These are phyloP conservation scores for Jaapia argillacea DNA, from an alignment of 768 basidiomycete genomes.

Conservation along the genomic window DNA sequence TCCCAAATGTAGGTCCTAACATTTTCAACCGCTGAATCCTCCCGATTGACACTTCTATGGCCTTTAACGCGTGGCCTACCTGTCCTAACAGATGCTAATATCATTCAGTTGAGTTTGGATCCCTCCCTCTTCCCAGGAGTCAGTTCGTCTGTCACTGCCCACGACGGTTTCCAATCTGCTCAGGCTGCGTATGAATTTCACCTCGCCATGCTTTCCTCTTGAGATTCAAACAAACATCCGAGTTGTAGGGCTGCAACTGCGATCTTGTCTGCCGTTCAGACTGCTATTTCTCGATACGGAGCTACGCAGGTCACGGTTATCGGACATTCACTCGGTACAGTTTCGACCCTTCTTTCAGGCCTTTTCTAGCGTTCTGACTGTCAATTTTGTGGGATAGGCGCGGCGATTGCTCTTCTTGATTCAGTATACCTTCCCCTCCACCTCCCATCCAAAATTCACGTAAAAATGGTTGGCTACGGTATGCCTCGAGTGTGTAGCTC, in stretches of 20 bases:
- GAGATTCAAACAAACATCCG: background rate
- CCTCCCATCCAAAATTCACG: constrained; percentile 7
- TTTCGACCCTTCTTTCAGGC: background rate
- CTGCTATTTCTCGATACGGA: constrained; percentile 23
- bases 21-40: background rate
- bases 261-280: constrained; percentile 34
- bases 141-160: constrained; percentile 27
- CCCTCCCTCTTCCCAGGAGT: constrained; percentile 43
- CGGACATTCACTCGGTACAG: constrained; percentile 31
- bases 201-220: background rate
- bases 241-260: constrained; percentile 25
- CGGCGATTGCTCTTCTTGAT: constrained; percentile 17
- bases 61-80: constrained; percentile 17
- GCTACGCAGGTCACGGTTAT: constrained; percentile 31
- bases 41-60: background rate
- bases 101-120: constrained; percentile 24
- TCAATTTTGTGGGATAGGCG: constrained; percentile 8
- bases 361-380: background rate
- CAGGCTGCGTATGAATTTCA: constrained; percentile 28
- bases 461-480: constrained; percentile 13
- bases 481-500: constrained; percentile 12
- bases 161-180: constrained; percentile 34
- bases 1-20: constrained; percentile 7
- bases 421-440: constrained; percentile 13
- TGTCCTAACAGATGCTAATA: constrained; percentile 30